Base-by-base conservation (phyloP, 2,329 filamentous ascomycete genomes). In the Myriosclerotinia duriaeana region DNA sequence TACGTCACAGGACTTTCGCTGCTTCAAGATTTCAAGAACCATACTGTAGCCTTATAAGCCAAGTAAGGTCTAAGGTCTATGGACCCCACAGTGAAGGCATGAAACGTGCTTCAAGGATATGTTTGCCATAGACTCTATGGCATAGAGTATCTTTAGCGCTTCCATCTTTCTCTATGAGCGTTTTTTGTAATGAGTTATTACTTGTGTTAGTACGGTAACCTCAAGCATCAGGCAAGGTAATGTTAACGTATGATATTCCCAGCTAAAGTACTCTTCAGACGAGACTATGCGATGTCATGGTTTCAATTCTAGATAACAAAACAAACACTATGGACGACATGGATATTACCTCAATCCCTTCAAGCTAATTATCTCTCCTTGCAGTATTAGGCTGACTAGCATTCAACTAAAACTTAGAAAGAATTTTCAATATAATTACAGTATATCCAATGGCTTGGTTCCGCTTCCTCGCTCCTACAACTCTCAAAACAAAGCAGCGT, bases 401-500 rank as follows among this genome's bases (percentile, higher is more conserved):
- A 40, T 58, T 60, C 26, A 17, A n/a, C n/a, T n/a, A 22, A 58
- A 34, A 58, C 30, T 58, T 15, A 12, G 9, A 14, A 48, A 36
- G 26, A 38, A 34, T 48, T 58, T 38, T 4, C 38, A 50, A 38
- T 26, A 26, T 50, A 60, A 38, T 22, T 22, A 60, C 30, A 34
- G 30, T 34, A 5, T 36, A 22, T 36, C 34, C 56, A 50, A 38
- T 17, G 36, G 50, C 44, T 48, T 60, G 20, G n/a, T 20, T 48
- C 20, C 55, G 26, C 36, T 55, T 26, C 38, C 53, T 55, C 53
- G 20, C 20, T 9, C 38, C 54, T 15, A 44, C 38, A 17, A 48
- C 11, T 60, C 15, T 55, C 26, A 40, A 50, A 50, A 22, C 55
- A 65, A 65, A 65, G 64, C 64, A 55, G 64, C 64, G 22, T 46